Base-by-base conservation (phyloP, 192 early-diverging fungal genomes). In the Phycomyces nitens region DNA sequence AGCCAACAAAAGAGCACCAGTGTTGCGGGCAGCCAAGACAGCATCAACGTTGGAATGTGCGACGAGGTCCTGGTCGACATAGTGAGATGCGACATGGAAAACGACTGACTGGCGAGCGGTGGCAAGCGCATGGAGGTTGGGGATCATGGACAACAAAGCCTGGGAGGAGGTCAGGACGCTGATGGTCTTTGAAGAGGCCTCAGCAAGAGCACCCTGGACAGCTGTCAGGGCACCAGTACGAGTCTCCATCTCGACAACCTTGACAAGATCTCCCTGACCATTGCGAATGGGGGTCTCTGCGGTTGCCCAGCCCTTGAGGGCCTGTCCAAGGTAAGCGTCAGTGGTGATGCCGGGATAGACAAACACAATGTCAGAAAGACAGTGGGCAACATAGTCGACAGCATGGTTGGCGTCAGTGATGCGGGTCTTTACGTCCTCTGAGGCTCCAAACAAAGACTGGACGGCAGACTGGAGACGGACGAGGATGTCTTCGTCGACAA, bases 131-230 rank as follows among this genome's bases (percentile, higher is more conserved):
- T 89, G 85, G 69, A 97, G 76, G 58, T 92, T 84, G 6, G 93
- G 92, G 18, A 94, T 77, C 92, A 97, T 92, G 53, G 82, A 79
- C 14, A 86, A 77, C 38, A 97, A 80, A 1, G 92, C 88, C 56
- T 82, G 84, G 10, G 88, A 89, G n/a, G 88, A 82, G 0, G 88
- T 77, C 51, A 93, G 71, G 39, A 87, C 88, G 0, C 84, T 73
- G 23, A 83, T 29, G 1, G 64, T 27, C 9, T 70, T 60, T 12
- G 29, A 34, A 34, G 29, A 34, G 16, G 78, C 73, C 0, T 80
- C 60, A 8, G 77, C 64, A 27, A 92, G 74, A 6, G 92, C 87
- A 60, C 93, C 95, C 60, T 88, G 86, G 23, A 94, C 80, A 8
- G 88, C 88, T 18, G 85, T 77, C 2, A 86, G 84, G 27, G 94